These are phyloP conservation scores for Colletotrichum echinochloae DNA, from an alignment of 2,329 filamentous ascomycete species.

Conservation along the genomic window DNA sequence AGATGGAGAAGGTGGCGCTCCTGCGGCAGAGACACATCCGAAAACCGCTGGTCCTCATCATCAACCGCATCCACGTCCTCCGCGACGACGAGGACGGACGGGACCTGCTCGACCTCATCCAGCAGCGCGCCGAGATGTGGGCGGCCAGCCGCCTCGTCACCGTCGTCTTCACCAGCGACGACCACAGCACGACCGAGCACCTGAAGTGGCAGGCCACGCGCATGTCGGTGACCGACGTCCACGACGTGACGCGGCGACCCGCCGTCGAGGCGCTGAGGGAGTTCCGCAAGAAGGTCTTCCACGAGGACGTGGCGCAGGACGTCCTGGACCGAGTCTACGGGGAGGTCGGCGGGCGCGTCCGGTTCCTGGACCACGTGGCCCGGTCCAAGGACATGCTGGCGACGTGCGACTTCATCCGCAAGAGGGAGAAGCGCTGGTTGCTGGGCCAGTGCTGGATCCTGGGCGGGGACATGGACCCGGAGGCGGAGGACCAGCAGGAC, in stretches of 20 bases:
- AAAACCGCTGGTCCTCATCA: conserved; percentile 72
- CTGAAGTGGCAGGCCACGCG: conserved; percentile 67
- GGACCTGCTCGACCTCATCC: conserved; percentile 76
- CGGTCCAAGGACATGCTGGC: conserved; percentile 63
- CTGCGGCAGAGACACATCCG: conserved; percentile 60
- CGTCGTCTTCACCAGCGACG: conserved; percentile 66
- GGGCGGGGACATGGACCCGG: conserved; percentile 75
- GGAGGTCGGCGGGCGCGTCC: conserved; percentile 64
- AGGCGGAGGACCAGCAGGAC: conserved; percentile 74
- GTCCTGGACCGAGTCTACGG: conserved; percentile 65
- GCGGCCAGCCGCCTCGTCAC: conserved; percentile 77
- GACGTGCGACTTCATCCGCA: conserved; percentile 68
- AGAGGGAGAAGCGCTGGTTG: conserved; percentile 79
- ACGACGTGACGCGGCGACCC: conserved; percentile 61
- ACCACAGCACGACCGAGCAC: conserved; percentile 69
- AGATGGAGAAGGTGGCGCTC: conserved; percentile 77
- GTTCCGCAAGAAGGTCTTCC: conserved; percentile 61
- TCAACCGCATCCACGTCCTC: conserved; percentile 76
- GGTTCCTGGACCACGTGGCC: conserved; percentile 65
- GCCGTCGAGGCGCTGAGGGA: conserved; percentile 61
- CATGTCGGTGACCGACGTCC: conserved; percentile 65
- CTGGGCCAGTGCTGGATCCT: conserved; percentile 81
- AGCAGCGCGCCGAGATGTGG: conserved; percentile 80
- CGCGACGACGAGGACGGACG: conserved; percentile 75
- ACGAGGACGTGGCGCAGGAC: conserved; percentile 53